These are phyloP conservation scores for Didymella sp. DNA, from an alignment of 2,329 filamentous ascomycete genomes.

Conservation along the genomic window DNA sequence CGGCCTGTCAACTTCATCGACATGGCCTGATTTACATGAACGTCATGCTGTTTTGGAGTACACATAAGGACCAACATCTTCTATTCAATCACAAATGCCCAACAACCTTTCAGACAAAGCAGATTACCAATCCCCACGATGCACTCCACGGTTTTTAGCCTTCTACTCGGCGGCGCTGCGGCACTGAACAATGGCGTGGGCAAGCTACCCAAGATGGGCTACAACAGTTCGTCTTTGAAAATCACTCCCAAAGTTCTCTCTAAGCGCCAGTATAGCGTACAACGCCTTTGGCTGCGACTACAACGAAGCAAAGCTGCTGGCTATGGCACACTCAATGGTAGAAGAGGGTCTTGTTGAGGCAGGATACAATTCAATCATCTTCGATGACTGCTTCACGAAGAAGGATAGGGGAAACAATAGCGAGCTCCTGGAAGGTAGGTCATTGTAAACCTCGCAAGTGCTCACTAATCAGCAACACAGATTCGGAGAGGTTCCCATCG, in stretches of 20 bases:
- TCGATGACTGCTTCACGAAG: slow-evolving; percentile 20
- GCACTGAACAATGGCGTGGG: slow-evolving; percentile 15
- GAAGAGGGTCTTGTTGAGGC: slow-evolving; percentile 17
- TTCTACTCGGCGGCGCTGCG: not conserved
- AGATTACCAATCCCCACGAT: not conserved
- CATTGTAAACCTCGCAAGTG: fast-evolving
- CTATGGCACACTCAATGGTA: slow-evolving; percentile 13
- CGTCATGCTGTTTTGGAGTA: not conserved
- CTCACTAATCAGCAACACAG: not conserved
- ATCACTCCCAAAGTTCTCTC: too few species aligned
- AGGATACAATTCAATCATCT: slow-evolving; percentile 20
- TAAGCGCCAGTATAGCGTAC: not conserved
- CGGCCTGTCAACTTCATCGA: not conserved
- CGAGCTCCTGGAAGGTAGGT: slow-evolving; percentile 9
- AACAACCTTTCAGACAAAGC: not conserved
- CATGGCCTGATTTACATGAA: not conserved
- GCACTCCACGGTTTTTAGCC: not conserved
- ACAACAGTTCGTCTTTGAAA: slow-evolving; percentile 1
- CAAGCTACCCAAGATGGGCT: slow-evolving; percentile 19
- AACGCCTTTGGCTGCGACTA: slow-evolving; percentile 17
- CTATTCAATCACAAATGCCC: not conserved
- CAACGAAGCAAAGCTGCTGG: slow-evolving; percentile 12
- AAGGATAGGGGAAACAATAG: slow-evolving; percentile 15
- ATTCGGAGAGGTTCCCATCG: slow-evolving; percentile 15
- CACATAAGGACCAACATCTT: not conserved